Evolutionary conservation across 202 grass and related monocot genomes (phyloP), one percentile per base, ranked within the genome.

Genomic region (Setaria italica): DNA sequence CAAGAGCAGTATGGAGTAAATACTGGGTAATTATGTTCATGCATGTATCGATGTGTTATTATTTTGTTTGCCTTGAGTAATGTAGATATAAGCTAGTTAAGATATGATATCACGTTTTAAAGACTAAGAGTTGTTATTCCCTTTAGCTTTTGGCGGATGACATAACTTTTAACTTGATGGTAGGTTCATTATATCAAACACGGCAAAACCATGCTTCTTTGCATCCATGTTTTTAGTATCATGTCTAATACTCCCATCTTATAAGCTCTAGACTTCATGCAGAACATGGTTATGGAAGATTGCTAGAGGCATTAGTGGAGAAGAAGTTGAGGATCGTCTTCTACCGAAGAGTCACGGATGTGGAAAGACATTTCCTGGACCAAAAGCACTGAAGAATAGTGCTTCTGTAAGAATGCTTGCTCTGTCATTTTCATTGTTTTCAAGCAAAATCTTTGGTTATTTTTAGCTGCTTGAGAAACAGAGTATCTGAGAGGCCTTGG

Each of bases 321-420:
- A 95, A 78, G 91, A 92, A 94, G 93, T 95, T 74, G 93, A 91
- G 87, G 93, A 99, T 67, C 89, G 96, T 70, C 86, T 99, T 94
- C 76, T 99, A 86, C 90, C 91, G 8, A 95, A 94, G 85, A 99
- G 96, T 74, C 96, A 96, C 17, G 93, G 91, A 47, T 96, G 96
- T 76, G 93, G 96, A 77, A 99, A 99, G 88, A 99, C 96, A 88
- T 99, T 99, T 99, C 93, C 96, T 56, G 96, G 96, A 30, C 91
- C 93, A 59, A 91, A 88, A 87, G 85, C 96, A 85, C 89, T 99
- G 57, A 95, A 75, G 72, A 91, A 82, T 63, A 66, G 69, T 11
- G 46, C 34, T 72, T 81, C 88, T 88, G 91, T 96, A 92, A 85
- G 89, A 45, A 58, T 74, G 4, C 25, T 81, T 77, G 51, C 42